phyloP scores from a whole-genome alignment of 2,329 filamentous ascomycete genomes.

The Aspergillus sp. region DNA sequence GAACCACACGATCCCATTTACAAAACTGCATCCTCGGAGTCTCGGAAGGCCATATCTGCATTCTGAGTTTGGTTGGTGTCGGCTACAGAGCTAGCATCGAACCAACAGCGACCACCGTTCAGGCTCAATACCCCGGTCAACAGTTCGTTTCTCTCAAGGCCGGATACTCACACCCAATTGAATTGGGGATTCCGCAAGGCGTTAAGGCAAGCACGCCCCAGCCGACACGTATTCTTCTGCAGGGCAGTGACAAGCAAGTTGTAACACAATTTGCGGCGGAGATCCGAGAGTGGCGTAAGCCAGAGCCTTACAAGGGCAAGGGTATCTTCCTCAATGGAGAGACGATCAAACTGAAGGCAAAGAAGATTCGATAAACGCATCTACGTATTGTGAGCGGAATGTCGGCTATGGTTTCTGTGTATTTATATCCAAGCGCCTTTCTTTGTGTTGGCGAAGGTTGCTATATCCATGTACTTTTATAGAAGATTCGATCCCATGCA shows the following conservation, averaged over 20 bases:
- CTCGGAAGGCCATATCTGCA: slow-evolving; percentile 92
- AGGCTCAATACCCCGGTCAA: slow-evolving; percentile 72
- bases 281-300: slow-evolving; percentile 83
- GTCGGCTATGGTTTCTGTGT: slow-evolving; percentile 26
- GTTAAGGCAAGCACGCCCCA: slow-evolving; percentile 85
- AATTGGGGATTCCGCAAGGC: slow-evolving; percentile 78
- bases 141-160: slow-evolving; percentile 92
- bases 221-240: slow-evolving; percentile 85
- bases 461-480: slow-evolving; percentile 33
- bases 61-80: slow-evolving; percentile 89
- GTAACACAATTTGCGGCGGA: slow-evolving; percentile 89
- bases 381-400: slow-evolving; percentile 26
- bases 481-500: slow-evolving; percentile 21
- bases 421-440: slow-evolving; percentile 28
- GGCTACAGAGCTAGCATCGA: slow-evolving; percentile 92
- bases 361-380: slow-evolving; percentile 79
- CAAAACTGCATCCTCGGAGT: slow-evolving; percentile 91
- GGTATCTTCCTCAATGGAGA: slow-evolving; percentile 97
- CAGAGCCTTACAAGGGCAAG: slow-evolving; percentile 99
- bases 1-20: slow-evolving; percentile 85
- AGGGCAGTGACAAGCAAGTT: slow-evolving; percentile 81
- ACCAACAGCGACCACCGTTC: slow-evolving; percentile 65
- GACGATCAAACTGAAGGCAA: slow-evolving; percentile 96
- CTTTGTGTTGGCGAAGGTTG: slow-evolving; percentile 29
- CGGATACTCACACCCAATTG: slow-evolving; percentile 93